Evolutionary conservation across 331 rosid genomes (phyloP).

Genomic region (Quercus phellos): DNA sequence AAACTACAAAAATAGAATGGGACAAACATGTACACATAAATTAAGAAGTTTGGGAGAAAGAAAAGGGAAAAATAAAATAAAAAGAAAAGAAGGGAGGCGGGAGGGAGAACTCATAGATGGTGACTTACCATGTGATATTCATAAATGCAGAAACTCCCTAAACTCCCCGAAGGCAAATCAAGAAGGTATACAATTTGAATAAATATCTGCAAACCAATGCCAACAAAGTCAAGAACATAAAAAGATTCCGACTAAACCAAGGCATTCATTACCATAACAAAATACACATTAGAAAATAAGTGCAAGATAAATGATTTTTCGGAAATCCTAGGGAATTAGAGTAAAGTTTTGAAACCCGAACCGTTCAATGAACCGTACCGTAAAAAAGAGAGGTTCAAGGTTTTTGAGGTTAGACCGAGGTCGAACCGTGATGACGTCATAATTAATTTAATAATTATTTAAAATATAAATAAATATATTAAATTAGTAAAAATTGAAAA

Average conservation of each 20-base stretch:
- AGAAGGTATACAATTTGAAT: constrained; percentile 24
- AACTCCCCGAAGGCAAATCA: constrained; percentile 95
- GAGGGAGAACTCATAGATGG: neutral
- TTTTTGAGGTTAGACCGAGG: too few species aligned
- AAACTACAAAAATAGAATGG: neutral
- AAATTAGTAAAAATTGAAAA: too few species aligned
- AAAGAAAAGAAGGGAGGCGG: neutral
- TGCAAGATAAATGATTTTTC: neutral
- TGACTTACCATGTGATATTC: constrained; percentile 91
- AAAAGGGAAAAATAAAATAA: neutral
- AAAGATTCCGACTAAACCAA: neutral
- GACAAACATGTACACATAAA: neutral
- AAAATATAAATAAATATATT: too few species aligned
- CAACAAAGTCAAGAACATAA: constrained; percentile 17
- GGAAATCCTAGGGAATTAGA: neutral
- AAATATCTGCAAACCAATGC: constrained; percentile 64
- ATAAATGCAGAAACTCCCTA: constrained; percentile 96
- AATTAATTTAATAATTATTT: too few species aligned
- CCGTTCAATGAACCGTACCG: too few species aligned
- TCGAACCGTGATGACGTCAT: too few species aligned
- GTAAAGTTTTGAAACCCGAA: neutral
- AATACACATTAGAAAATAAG: constrained; percentile 1
- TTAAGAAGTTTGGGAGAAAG: neutral
- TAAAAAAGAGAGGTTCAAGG: too few species aligned
- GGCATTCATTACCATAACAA: neutral